Conservation (phyloP, 306 rosid species). For the Gastrolobium bilobum region DNA sequence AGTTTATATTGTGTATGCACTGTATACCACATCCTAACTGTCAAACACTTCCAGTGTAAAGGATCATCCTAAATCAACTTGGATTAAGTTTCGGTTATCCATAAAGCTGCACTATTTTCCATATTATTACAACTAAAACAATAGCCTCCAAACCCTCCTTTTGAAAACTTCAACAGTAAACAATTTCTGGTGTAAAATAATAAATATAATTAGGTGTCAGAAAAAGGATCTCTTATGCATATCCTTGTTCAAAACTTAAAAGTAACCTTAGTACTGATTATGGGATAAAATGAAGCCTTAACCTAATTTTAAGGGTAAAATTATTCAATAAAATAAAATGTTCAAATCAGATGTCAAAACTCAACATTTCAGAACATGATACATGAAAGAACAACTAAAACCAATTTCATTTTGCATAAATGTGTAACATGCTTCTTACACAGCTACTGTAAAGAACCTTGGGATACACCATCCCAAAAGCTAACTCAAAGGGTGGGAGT, state of each 20-base stretch:
- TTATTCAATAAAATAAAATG: background rate
- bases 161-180: background rate
- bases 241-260: slow-evolving; percentile 3
- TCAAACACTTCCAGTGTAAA: slow-evolving; percentile 13
- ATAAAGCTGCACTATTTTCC: background rate
- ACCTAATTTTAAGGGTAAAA: background rate
- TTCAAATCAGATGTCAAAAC: background rate
- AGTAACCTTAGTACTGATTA: background rate
- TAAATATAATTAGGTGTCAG: background rate
- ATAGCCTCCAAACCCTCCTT: background rate
- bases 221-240: background rate
- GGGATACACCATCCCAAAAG: too few relatives aligned
- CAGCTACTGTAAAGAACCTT: too few relatives aligned
- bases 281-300: background rate
- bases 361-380: background rate
- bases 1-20: too few relatives aligned
- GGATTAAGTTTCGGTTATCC: slow-evolving; percentile 5
- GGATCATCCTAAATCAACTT: slow-evolving; percentile 24
- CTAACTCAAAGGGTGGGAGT: too few relatives aligned
- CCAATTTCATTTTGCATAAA: background rate
- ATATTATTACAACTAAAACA: background rate
- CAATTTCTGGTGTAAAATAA: background rate
- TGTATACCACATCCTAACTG: background rate
- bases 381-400: background rate
- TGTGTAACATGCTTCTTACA: background rate